phyloP scores from a whole-genome alignment of 768 basidiomycete species.

The Auricularia heimuer region DNA sequence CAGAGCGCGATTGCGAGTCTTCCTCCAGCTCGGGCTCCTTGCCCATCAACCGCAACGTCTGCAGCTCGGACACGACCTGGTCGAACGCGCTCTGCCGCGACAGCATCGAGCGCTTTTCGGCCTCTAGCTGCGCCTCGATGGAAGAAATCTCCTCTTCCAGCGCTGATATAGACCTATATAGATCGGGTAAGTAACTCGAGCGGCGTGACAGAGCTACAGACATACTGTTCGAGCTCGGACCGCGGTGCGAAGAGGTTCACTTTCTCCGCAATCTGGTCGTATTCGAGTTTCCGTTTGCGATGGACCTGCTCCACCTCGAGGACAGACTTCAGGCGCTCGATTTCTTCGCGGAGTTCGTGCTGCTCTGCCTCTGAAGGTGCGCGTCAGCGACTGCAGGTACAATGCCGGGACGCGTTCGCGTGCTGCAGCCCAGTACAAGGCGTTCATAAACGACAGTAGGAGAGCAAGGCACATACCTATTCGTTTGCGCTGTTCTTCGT shows the following conservation, averaged over 20 bases:
- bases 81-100: conserved; percentile 62
- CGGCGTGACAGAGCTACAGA: conserved; percentile 11
- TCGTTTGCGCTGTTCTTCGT: conserved; percentile 57
- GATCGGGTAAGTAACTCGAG: neutral
- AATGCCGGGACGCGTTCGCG: too few relatives aligned
- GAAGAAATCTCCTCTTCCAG: conserved; percentile 73
- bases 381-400: too few relatives aligned
- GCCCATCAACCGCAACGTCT: conserved; percentile 52
- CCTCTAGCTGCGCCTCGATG: conserved; percentile 65
- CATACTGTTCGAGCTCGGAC: conserved; percentile 68
- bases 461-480: conserved; percentile 46
- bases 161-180: conserved; percentile 48
- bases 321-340: conserved; percentile 64
- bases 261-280: conserved; percentile 75
- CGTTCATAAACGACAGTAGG: conserved; percentile 6
- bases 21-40: conserved; percentile 46
- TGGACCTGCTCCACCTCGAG: conserved; percentile 72
- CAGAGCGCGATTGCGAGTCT: conserved; percentile 22
- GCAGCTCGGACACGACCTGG: conserved; percentile 45
- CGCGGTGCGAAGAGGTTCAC: conserved; percentile 68
- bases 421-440: too few relatives aligned
- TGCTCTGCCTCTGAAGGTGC: conserved; percentile 54
- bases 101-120: conserved; percentile 54
- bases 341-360: conserved; percentile 53
- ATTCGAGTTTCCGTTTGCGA: conserved; percentile 74